Evolutionary conservation across 495 filamentous ascomycete species (phyloP).

Genomic region (Cryomyces antarcticus): DNA sequence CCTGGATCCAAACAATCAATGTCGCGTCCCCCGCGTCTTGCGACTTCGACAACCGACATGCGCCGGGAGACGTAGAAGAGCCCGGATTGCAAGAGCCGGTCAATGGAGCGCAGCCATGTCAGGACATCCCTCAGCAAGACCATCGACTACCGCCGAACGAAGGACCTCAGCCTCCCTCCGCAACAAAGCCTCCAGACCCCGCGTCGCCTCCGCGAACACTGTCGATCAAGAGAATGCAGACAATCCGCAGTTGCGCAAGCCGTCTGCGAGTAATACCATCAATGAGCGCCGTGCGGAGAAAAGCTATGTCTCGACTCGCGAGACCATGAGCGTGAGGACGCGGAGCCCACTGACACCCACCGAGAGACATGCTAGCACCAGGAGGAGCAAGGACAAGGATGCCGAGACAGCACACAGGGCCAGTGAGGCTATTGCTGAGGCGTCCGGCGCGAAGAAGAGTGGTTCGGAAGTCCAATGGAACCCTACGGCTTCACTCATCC

Average conservation of each 20-base stretch:
- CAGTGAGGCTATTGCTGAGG: conserved; percentile 16
- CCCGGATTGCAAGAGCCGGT: too few relatives aligned
- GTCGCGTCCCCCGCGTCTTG: too few relatives aligned
- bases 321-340: conserved; percentile 38
- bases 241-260: background rate
- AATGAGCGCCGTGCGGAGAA: conserved; percentile 25
- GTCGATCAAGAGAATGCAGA: background rate
- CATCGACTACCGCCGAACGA: background rate
- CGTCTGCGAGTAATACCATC: background rate
- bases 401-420: conserved; percentile 19
- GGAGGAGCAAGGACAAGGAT: conserved; percentile 26
- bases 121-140: background rate
- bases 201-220: background rate
- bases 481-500: conserved; percentile 59
- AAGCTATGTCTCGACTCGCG: conserved; percentile 39
- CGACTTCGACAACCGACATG: too few relatives aligned
- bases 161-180: background rate
- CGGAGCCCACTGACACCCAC: conserved; percentile 45
- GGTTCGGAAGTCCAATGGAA: conserved; percentile 43
- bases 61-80: too few relatives aligned
- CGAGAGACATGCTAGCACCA: conserved; percentile 16
- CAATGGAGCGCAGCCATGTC: background rate
- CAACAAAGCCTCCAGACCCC: background rate
- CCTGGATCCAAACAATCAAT: too few relatives aligned
- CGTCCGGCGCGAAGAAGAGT: conserved; percentile 3